Conservation (phyloP, 192 early-diverging fungal genomes). For the Coemansia sp. region DNA sequence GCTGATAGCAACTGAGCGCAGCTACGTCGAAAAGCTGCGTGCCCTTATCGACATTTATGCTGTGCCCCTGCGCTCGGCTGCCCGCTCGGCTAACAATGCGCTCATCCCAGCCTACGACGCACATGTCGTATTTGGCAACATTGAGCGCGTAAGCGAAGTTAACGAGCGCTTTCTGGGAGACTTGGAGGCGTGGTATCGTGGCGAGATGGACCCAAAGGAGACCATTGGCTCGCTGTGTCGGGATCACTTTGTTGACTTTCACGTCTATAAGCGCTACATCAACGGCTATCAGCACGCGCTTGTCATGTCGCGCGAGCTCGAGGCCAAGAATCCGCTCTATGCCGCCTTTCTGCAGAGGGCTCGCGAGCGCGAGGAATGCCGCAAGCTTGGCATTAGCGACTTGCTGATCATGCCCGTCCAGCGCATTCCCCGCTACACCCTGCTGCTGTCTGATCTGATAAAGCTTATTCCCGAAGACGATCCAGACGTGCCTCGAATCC, state of each 20-base stretch:
- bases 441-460: conserved; percentile 60
- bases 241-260: conserved; percentile 59
- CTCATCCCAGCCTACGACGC: conserved; percentile 60
- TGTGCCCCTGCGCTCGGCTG: conserved; percentile 55
- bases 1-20: conserved; percentile 60
- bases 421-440: conserved; percentile 73
- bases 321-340: conserved; percentile 56
- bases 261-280: conserved; percentile 64
- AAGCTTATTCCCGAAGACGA: conserved; percentile 40
- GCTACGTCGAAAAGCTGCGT: conserved; percentile 61
- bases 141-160: conserved; percentile 57
- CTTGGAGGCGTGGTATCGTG: conserved; percentile 40
- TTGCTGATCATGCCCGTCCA: conserved; percentile 79
- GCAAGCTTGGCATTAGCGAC: conserved; percentile 66
- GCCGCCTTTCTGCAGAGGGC: conserved; percentile 53
- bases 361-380: conserved; percentile 59
- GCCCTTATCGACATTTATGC: conserved; percentile 56
- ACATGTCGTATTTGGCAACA: conserved; percentile 62
- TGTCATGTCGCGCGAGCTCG: conserved; percentile 54
- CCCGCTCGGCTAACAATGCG: conserved; percentile 53
- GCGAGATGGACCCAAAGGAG: conserved; percentile 52
- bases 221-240: conserved; percentile 53
- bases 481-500: conserved; percentile 39
- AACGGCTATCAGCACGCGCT: conserved; percentile 62
- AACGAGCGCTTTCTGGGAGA: conserved; percentile 59